Percentiles rank a stretch among this genome's conserved stretches.
Conservation (phyloP, 2,329 filamentous ascomycete genomes). For the Davidsoniella australis region DNA sequence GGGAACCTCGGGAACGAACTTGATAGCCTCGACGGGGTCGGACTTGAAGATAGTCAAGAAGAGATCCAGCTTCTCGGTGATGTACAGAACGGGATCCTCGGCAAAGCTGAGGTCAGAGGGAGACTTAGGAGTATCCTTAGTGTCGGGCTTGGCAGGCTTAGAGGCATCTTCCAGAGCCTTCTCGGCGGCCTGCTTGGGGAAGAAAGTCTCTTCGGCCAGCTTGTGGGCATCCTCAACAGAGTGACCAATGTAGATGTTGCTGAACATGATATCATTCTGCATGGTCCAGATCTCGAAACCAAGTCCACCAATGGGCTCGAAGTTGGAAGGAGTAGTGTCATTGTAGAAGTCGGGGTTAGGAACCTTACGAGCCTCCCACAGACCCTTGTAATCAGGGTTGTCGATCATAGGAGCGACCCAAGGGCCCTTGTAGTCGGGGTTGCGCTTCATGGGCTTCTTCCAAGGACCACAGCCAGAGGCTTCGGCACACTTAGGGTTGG, state of each 20-base stretch:
- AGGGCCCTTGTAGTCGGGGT: constrained; percentile 97
- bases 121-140: constrained; percentile 44
- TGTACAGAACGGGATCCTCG: constrained; percentile 73
- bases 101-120: constrained; percentile 69
- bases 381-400: constrained; percentile 95
- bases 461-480: constrained; percentile 87
- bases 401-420: constrained; percentile 87
- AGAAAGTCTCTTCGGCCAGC: constrained; percentile 77
- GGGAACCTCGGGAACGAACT: constrained; percentile 82
- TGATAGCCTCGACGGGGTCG: constrained; percentile 69
- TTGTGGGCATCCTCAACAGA: constrained; percentile 82
- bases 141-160: constrained; percentile 53
- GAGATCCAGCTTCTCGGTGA: constrained; percentile 84
- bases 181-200: constrained; percentile 73
- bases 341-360: constrained; percentile 91
- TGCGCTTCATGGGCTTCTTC: constrained; percentile 81
- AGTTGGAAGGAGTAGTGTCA: constrained; percentile 91
- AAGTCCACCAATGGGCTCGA: constrained; percentile 96
- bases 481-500: constrained; percentile 92
- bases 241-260: constrained; percentile 99
- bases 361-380: constrained; percentile 90
- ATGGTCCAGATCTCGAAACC: constrained; percentile 99
- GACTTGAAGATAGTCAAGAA: constrained; percentile 72
- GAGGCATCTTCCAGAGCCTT: constrained; percentile 59
- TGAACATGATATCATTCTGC: constrained; percentile 96